phyloP scores from a whole-genome alignment of 768 basidiomycete species.

The Calocybe gangraenosa region DNA sequence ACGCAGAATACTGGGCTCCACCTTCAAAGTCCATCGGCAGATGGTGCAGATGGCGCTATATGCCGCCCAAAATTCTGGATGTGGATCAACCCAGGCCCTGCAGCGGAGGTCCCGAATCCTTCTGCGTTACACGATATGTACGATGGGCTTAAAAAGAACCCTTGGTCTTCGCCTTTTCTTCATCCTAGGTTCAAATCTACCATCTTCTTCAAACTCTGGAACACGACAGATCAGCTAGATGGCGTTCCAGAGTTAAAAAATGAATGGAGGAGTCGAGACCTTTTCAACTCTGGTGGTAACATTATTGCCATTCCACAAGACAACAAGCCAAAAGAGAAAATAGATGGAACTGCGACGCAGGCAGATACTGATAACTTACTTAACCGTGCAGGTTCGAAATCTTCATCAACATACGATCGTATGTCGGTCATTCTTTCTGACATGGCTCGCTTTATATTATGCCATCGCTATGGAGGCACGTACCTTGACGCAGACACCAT shows the following conservation, averaged over 20 bases:
- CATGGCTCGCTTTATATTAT: constrained; percentile 96
- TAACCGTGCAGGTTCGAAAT: constrained; percentile 84
- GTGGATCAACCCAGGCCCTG: constrained; percentile 99
- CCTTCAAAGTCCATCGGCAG: constrained; percentile 38
- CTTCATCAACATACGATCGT: constrained; percentile 80
- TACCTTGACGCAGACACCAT: constrained; percentile 98
- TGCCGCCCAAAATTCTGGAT: constrained; percentile 96
- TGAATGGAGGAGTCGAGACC: constrained; percentile 80
- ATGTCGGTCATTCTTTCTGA: constrained; percentile 93
- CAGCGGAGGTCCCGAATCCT: constrained; percentile 84
- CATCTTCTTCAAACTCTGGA: constrained; percentile 96
- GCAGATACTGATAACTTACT: constrained; percentile 40
- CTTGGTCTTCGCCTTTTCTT: constrained; percentile 94
- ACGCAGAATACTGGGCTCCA: constrained; percentile 93
- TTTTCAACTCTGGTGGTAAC: constrained; percentile 87
- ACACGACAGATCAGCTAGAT: constrained; percentile 95
- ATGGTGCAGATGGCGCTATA: constrained; percentile 39
- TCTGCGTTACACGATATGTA: constrained; percentile 81
- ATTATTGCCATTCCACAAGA: constrained; percentile 61
- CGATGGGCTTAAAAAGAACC: constrained; percentile 73
- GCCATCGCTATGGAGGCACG: constrained; percentile 93
- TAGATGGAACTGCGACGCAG: constrained; percentile 19
- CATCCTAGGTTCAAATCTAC: constrained; percentile 89
- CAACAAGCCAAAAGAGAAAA: constrained; percentile 20
- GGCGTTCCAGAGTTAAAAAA: constrained; percentile 84